Conservation (phyloP, 2,329 filamentous ascomycete species). For the Beauveria medogensis region DNA sequence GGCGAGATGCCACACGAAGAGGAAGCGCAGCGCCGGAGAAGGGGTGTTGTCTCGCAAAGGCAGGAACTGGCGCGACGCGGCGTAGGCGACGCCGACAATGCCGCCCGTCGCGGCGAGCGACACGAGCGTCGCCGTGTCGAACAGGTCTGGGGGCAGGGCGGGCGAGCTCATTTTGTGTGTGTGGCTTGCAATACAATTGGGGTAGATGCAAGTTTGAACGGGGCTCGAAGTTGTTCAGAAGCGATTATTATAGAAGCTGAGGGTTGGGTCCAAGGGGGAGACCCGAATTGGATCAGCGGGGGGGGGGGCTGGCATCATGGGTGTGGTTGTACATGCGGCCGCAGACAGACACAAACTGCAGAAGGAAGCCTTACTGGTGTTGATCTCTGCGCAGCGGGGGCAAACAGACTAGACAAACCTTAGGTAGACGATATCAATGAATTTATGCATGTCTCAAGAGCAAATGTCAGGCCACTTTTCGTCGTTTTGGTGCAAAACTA, state of each 20-base stretch:
- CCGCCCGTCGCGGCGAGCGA: slow-evolving; percentile 49
- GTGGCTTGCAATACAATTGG: too few species aligned
- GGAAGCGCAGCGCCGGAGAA: slow-evolving; percentile 51
- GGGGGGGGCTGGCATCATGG: too few species aligned
- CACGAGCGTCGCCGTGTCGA: slow-evolving; percentile 51
- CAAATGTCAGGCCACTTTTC: background rate
- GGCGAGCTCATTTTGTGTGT: slow-evolving; percentile 6
- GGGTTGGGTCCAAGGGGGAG: too few species aligned
- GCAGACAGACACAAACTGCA: too few species aligned
- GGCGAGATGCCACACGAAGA: slow-evolving; percentile 94
- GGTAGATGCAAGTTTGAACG: too few species aligned
- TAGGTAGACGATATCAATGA: background rate
- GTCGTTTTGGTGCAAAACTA: background rate
- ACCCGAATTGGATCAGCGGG: too few species aligned
- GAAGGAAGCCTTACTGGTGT: too few species aligned
- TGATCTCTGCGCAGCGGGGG: too few species aligned
- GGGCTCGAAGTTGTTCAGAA: background rate
- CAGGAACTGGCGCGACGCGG: slow-evolving; percentile 37
- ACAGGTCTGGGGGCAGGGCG: slow-evolving; percentile 44
- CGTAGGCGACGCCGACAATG: slow-evolving; percentile 42
- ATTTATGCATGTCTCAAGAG: background rate
- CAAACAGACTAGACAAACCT: too few species aligned
- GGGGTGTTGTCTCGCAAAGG: slow-evolving; percentile 36
- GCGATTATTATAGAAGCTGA: too few species aligned
- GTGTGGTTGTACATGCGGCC: too few species aligned